Evolutionary conservation across 768 basidiomycete species (phyloP).

Genomic region (Mycena epipterygia): DNA sequence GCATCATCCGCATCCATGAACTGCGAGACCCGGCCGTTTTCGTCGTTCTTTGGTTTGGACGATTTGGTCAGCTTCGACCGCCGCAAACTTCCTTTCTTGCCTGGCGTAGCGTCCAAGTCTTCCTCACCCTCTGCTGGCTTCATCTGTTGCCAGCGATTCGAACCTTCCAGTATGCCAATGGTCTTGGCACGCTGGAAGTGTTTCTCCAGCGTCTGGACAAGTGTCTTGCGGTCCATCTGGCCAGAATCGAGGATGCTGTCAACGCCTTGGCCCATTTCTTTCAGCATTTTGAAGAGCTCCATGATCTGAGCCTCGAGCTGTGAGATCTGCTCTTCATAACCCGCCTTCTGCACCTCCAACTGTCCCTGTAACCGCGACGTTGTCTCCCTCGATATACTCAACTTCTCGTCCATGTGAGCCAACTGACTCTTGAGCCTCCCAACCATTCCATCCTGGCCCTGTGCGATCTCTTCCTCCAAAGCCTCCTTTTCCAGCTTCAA

Average conservation of each 20-base stretch:
- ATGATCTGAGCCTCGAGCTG: slow-evolving; percentile 94
- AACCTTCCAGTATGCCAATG: slow-evolving; percentile 87
- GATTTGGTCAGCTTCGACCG: slow-evolving; percentile 48
- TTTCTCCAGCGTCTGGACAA: slow-evolving; percentile 85
- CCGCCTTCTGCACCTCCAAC: slow-evolving; percentile 79
- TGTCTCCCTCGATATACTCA: slow-evolving; percentile 83
- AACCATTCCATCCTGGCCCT: slow-evolving; percentile 87
- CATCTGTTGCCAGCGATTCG: slow-evolving; percentile 48
- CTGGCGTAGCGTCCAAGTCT: slow-evolving; percentile 70
- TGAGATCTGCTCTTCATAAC: slow-evolving; percentile 88
- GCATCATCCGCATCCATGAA: slow-evolving; percentile 93
- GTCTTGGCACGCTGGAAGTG: slow-evolving; percentile 89
- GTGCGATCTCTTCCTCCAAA: slow-evolving; percentile 85
- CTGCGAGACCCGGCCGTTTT: slow-evolving; percentile 77
- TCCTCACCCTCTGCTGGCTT: slow-evolving; percentile 56
- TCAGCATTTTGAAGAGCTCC: slow-evolving; percentile 95
- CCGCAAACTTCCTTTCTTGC: slow-evolving; percentile 60
- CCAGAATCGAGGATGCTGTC: slow-evolving; percentile 78
- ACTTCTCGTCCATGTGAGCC: slow-evolving; percentile 79
- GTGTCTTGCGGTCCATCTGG: slow-evolving; percentile 81
- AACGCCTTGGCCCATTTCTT: slow-evolving; percentile 83
- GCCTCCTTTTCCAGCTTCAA: slow-evolving; percentile 86
- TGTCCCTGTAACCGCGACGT: slow-evolving; percentile 82
- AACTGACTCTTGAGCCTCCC: slow-evolving; percentile 84
- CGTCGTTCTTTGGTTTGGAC: slow-evolving; percentile 54